phyloP scores from a whole-genome alignment of 345 rosid species.

The Rhizophora apiculata region DNA sequence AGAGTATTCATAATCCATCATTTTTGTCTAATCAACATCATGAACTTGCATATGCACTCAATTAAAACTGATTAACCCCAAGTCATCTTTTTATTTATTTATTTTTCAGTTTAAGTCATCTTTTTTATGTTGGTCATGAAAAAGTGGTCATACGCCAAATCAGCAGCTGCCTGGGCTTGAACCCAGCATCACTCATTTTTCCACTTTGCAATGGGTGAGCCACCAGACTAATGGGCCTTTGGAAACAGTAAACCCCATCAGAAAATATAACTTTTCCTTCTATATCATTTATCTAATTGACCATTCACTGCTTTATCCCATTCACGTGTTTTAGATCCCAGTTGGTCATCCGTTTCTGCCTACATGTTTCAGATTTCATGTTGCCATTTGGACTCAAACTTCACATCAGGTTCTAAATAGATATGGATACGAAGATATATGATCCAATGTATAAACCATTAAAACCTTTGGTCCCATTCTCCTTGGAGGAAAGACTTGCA shows the following conservation, averaged over 20 bases:
- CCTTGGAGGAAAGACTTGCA: constrained; percentile 19
- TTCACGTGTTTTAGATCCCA: background rate
- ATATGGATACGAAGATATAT: constrained; percentile 3
- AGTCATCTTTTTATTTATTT: background rate
- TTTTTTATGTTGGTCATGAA: background rate
- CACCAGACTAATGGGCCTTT: background rate
- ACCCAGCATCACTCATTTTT: background rate
- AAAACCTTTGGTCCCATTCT: constrained; percentile 45
- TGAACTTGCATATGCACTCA: too few species aligned
- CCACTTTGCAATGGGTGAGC: background rate
- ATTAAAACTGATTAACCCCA: background rate
- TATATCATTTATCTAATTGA: background rate
- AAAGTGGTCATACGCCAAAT: background rate
- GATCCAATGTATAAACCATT: background rate
- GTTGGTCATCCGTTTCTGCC: background rate
- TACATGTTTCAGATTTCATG: background rate
- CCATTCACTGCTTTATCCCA: background rate
- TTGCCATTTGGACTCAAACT: background rate
- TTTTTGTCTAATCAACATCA: too few species aligned
- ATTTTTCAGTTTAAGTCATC: background rate
- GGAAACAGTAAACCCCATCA: background rate
- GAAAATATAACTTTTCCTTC: background rate
- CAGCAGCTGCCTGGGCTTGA: background rate
- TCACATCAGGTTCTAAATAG: constrained; percentile 1
- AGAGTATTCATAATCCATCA: too few species aligned